A percentile compares a stretch with the other conserved stretches of the same genome.
phyloP scores from a whole-genome alignment of 345 rosid species.

The Eucalyptus marginata region DNA sequence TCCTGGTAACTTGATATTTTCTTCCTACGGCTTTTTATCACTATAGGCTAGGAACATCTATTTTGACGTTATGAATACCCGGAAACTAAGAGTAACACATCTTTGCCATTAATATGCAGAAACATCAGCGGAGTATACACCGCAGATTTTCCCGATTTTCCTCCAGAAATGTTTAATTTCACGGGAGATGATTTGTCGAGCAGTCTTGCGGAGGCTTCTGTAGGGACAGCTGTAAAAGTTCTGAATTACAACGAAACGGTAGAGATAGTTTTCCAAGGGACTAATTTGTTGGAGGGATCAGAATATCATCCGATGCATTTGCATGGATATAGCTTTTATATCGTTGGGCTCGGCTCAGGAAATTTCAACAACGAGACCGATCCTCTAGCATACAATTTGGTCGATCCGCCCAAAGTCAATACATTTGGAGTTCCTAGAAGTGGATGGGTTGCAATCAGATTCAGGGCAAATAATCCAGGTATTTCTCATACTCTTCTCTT shows the following conservation, averaged over 20 bases:
- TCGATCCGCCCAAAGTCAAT: constrained; percentile 5
- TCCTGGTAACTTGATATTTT: background rate
- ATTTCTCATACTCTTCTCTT: background rate
- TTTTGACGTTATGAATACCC: background rate
- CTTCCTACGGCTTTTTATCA: background rate
- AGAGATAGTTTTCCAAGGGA: constrained; percentile 8
- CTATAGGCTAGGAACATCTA: background rate
- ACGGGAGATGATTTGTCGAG: background rate
- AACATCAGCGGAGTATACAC: background rate
- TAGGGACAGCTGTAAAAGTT: constrained; percentile 5
- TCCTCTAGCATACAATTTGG: background rate
- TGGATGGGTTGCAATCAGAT: constrained; percentile 8
- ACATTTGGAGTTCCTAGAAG: background rate
- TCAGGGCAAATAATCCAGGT: constrained; percentile 4
- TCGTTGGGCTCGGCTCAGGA: constrained; percentile 1
- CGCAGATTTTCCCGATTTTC: background rate
- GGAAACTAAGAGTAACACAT: background rate
- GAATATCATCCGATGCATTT: constrained; percentile 7
- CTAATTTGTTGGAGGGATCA: background rate
- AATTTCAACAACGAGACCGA: background rate
- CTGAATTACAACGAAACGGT: background rate
- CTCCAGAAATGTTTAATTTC: background rate
- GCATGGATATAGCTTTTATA: constrained; percentile 7
- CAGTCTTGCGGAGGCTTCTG: background rate
- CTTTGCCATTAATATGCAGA: background rate